phyloP scores from a whole-genome alignment of 2,329 filamentous ascomycete species.

The Talaromyces sp. region DNA sequence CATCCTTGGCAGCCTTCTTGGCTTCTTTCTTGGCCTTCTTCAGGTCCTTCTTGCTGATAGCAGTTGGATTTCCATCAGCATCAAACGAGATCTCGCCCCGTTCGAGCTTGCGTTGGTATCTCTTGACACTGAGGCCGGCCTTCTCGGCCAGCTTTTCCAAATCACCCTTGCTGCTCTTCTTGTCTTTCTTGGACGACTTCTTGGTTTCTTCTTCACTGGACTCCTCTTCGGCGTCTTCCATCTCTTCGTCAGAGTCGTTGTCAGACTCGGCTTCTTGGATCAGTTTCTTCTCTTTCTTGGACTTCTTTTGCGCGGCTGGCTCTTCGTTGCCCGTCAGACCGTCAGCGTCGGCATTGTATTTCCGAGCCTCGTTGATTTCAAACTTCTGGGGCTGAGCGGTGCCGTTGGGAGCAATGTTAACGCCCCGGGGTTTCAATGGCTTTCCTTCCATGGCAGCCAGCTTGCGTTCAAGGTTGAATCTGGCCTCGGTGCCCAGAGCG shows the following conservation, averaged over 20 bases:
- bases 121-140: conserved; percentile 65
- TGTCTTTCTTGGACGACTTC: conserved; percentile 43
- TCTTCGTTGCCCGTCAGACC: conserved; percentile 65
- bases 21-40: conserved; percentile 66
- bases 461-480: conserved; percentile 46
- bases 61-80: conserved; percentile 59
- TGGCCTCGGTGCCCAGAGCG: conserved; percentile 63
- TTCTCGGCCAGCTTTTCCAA: conserved; percentile 57
- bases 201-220: conserved; percentile 24
- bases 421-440: conserved; percentile 71
- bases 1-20: conserved; percentile 48
- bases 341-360: conserved; percentile 93
- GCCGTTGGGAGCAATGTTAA: conserved; percentile 69
- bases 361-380: conserved; percentile 83
- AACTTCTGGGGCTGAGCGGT: conserved; percentile 62
- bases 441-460: conserved; percentile 72
- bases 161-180: conserved; percentile 44
- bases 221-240: conserved; percentile 30
- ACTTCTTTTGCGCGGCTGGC: conserved; percentile 40
- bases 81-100: conserved; percentile 66
- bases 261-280: conserved; percentile 37
- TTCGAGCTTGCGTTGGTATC: conserved; percentile 74
- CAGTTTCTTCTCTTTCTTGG: conserved; percentile 44
- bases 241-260: conserved; percentile 19
- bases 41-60: conserved; percentile 69